Conservation (phyloP, 108 stramenopile species). For the Bacterosira constricta region DNA sequence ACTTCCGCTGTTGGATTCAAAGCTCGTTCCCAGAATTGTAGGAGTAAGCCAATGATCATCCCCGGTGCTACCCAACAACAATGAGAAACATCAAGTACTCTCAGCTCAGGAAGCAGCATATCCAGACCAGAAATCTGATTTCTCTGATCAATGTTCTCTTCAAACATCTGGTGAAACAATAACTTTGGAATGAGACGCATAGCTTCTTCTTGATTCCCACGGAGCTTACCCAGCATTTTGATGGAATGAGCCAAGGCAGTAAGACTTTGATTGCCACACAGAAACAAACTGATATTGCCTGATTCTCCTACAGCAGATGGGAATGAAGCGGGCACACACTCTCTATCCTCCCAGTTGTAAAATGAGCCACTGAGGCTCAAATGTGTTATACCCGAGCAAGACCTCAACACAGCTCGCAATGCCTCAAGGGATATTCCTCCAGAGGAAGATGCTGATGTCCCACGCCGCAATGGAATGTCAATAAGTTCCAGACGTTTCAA, state of each 20-base stretch:
- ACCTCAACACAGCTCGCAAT: slow-evolving; percentile 18
- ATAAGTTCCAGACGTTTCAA: slow-evolving; percentile 40
- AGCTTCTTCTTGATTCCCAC: neutral
- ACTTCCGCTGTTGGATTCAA: neutral
- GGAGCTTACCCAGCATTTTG: neutral
- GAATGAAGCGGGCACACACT: neutral
- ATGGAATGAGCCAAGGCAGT: neutral
- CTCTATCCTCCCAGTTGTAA: slow-evolving; percentile 25
- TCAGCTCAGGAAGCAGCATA: slow-evolving; percentile 27
- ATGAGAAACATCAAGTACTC: slow-evolving; percentile 35
- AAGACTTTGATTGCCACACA: slow-evolving; percentile 15
- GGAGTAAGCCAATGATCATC: slow-evolving; percentile 23
- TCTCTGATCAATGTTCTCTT: neutral
- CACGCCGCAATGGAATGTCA: slow-evolving; percentile 19
- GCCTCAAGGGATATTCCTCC: slow-evolving; percentile 35
- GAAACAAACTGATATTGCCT: slow-evolving; percentile 23
- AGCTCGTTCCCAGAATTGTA: slow-evolving; percentile 1
- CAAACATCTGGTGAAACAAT: neutral
- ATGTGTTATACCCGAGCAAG: slow-evolving; percentile 43
- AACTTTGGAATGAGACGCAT: neutral
- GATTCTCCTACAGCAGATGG: neutral
- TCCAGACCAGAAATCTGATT: slow-evolving; percentile 7
- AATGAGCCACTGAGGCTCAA: slow-evolving; percentile 40
- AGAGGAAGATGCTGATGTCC: neutral
- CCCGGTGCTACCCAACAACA: slow-evolving; percentile 34